Percentiles rank a stretch among this genome's conserved stretches.
These are phyloP conservation scores for Tripidium arundinaceum DNA, from an alignment of 202 grass and related monocot species.

Conservation along the genomic window DNA sequence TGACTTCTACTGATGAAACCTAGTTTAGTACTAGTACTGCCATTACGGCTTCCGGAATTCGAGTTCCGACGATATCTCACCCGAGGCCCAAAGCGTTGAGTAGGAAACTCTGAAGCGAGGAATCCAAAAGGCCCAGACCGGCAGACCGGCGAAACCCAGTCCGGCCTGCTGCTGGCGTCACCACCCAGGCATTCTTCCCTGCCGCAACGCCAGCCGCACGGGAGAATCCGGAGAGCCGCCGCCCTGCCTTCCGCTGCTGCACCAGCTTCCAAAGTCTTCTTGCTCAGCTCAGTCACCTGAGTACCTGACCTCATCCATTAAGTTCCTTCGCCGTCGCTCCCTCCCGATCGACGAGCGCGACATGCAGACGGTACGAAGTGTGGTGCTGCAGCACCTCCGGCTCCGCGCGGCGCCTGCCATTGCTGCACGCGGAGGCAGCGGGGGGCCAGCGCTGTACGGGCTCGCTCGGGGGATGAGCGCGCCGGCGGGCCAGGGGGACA, in stretches of 20 bases:
- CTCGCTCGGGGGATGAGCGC: neutral
- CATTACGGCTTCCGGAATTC: no score
- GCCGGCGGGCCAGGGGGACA: neutral
- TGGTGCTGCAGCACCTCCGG: constrained; percentile 25
- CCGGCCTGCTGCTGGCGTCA: neutral
- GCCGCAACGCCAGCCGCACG: constrained; percentile 8
- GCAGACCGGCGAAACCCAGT: no score
- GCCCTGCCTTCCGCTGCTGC: neutral
- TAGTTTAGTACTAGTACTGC: no score
- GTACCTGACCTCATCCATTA: no score
- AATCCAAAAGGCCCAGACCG: neutral
- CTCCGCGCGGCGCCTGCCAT: neutral
- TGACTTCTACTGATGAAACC: no score
- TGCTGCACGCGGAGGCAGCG: neutral
- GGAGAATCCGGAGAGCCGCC: neutral
- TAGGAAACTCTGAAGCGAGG: no score
- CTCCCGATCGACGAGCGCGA: neutral
- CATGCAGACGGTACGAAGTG: constrained; percentile 15
- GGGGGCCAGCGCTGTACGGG: neutral
- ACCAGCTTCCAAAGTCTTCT: neutral
- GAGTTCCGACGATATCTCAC: neutral
- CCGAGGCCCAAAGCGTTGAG: neutral
- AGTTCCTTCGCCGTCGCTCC: neutral
- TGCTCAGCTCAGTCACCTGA: neutral
- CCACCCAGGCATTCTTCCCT: no score